phyloP scores from a whole-genome alignment of 805 yeast genomes.

The Wickerhamomyces canadensis region DNA sequence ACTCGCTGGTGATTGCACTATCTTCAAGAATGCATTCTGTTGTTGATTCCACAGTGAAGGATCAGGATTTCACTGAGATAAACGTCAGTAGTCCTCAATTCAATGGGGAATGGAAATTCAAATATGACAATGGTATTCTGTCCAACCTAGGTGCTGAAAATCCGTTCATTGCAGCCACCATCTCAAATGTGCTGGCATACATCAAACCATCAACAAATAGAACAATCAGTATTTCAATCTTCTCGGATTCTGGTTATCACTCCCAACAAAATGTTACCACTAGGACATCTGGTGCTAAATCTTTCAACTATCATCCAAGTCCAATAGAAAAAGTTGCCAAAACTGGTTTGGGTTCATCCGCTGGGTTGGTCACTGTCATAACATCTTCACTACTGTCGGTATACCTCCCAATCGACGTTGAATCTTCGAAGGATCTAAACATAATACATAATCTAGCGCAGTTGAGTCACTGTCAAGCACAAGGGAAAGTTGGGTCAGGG shows the following conservation, averaged over 20 bases:
- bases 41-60: constrained; percentile 20
- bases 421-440: constrained; percentile 25
- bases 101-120: constrained; percentile 59
- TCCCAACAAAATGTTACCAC: constrained; percentile 50
- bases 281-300: constrained; percentile 29
- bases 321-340: constrained; percentile 74
- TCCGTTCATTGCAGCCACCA: constrained; percentile 70
- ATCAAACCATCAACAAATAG: constrained; percentile 26
- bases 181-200: constrained; percentile 52
- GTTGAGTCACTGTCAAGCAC: constrained; percentile 88
- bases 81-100: constrained; percentile 74
- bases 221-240: constrained; percentile 48
- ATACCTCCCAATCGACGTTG: constrained; percentile 30
- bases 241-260: constrained; percentile 86
- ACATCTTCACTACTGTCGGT: constrained; percentile 60
- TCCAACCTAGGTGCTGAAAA: constrained; percentile 35
- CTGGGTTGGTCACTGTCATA: constrained; percentile 81
- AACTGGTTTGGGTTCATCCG: constrained; percentile 95
- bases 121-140: constrained; percentile 23
- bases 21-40: constrained; percentile 87
- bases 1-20: constrained; percentile 78
- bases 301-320: constrained; percentile 54
- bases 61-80: constrained; percentile 20
- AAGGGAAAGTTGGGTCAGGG: constrained; percentile 93
- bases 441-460: constrained; percentile 82